A percentile compares a stretch with the other conserved stretches of the same genome.
Conservation (phyloP, 805 yeast species). For the Lipomyces japonicus region DNA sequence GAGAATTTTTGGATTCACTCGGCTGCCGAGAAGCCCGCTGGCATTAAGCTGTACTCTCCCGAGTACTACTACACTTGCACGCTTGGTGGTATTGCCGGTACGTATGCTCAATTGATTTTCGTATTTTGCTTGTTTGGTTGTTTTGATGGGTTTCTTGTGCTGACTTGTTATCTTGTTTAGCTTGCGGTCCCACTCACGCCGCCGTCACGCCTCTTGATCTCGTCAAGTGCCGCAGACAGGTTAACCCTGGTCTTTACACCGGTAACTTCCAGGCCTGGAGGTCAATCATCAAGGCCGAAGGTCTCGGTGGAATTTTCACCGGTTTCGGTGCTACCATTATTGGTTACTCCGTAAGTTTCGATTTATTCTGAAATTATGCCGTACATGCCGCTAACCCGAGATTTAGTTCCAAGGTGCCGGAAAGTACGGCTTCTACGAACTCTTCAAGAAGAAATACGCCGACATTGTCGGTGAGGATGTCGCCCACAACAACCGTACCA, state of each 20-base stretch:
- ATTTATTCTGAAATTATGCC: not conserved
- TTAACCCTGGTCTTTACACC: slow-evolving; percentile 64
- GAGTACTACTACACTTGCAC: slow-evolving; percentile 73
- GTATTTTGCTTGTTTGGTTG: not conserved
- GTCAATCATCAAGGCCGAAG: slow-evolving; percentile 68
- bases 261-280: slow-evolving; percentile 81
- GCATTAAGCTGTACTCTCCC: slow-evolving; percentile 53
- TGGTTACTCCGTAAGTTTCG: slow-evolving; percentile 60
- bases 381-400: not conserved
- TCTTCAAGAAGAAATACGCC: slow-evolving; percentile 75
- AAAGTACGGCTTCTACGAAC: slow-evolving; percentile 92
- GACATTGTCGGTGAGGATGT: slow-evolving; percentile 59
- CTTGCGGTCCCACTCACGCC: slow-evolving; percentile 97
- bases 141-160: not conserved
- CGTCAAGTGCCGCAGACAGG: slow-evolving; percentile 91
- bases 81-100: slow-evolving; percentile 60
- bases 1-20: slow-evolving; percentile 35
- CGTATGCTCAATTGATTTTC: slow-evolving; percentile 3
- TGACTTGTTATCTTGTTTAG: slow-evolving; percentile 38
- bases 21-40: slow-evolving; percentile 29
- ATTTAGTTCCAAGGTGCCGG: slow-evolving; percentile 83
- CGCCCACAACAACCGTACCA: slow-evolving; percentile 64
- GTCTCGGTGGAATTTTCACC: slow-evolving; percentile 70
- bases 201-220: slow-evolving; percentile 89
- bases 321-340: slow-evolving; percentile 90